These are phyloP conservation scores for Neoboletus magnificus DNA, from an alignment of 768 basidiomycete genomes.

Conservation along the genomic window DNA sequence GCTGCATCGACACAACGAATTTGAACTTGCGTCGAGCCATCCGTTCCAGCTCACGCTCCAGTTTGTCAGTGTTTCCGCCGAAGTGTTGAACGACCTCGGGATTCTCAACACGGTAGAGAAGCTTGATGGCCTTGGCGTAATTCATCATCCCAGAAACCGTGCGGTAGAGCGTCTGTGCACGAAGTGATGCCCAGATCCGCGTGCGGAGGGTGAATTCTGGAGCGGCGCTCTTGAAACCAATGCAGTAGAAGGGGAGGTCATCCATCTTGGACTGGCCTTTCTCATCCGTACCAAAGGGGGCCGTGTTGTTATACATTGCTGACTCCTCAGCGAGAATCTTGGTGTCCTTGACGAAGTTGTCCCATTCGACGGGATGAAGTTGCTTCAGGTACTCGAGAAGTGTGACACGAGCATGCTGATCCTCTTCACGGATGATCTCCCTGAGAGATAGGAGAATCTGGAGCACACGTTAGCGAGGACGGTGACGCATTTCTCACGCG, in stretches of 20 bases:
- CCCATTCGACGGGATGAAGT: slow-evolving; percentile 97
- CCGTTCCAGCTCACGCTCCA: slow-evolving; percentile 93
- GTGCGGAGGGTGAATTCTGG: slow-evolving; percentile 98
- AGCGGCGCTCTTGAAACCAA: slow-evolving; percentile 98
- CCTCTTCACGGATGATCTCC: slow-evolving; percentile 98
- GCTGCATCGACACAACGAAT: slow-evolving; percentile 98
- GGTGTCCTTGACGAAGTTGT: slow-evolving; percentile 99
- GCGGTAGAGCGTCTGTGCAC: slow-evolving; percentile 96
- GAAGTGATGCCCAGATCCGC: slow-evolving; percentile 97
- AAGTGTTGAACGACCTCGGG: slow-evolving; percentile 97
- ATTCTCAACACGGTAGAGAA: slow-evolving; percentile 99
- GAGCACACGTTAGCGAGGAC: slow-evolving; percentile 4
- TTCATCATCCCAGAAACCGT: slow-evolving; percentile 99
- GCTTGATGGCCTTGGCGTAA: slow-evolving; percentile 98
- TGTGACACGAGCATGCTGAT: slow-evolving; percentile 95
- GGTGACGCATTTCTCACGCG: not conserved
- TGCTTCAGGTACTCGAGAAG: slow-evolving; percentile 98
- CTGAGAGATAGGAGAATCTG: slow-evolving; percentile 92
- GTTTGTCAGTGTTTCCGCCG: slow-evolving; percentile 95
- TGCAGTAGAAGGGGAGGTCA: slow-evolving; percentile 95
- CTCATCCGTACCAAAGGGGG: slow-evolving; percentile 73
- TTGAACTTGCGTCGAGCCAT: slow-evolving; percentile 99
- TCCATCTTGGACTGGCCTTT: slow-evolving; percentile 82
- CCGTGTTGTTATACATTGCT: slow-evolving; percentile 74
- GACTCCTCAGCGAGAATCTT: slow-evolving; percentile 98